Conservation (phyloP, 805 yeast species). For the Candida sphagnicola region DNA sequence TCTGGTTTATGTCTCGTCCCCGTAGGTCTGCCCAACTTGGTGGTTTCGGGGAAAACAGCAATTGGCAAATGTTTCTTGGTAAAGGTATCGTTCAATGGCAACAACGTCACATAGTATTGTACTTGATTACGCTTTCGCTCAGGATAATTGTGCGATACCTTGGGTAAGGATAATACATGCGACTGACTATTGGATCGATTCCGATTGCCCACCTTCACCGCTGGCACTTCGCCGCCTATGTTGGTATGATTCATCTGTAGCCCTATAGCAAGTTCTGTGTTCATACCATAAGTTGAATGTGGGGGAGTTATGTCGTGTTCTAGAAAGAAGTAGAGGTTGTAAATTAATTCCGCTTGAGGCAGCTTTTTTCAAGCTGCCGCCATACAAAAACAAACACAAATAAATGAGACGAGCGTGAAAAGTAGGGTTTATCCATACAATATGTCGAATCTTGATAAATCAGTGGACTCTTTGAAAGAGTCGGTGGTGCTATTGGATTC, state of each 20-base stretch:
- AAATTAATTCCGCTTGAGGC: not conserved
- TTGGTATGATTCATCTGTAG: conserved; percentile 6
- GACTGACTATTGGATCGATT: conserved; percentile 41
- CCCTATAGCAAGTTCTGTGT: conserved; percentile 19
- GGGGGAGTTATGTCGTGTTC: not conserved
- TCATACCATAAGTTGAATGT: conserved; percentile 1
- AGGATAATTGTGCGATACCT: conserved; percentile 8
- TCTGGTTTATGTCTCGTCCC: conserved; percentile 56
- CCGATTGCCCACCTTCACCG: conserved; percentile 12
- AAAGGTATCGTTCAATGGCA: conserved; percentile 79
- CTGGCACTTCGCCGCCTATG: not conserved
- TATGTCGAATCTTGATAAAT: conserved; percentile 15
- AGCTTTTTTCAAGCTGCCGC: not conserved
- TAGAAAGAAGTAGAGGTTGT: not conserved
- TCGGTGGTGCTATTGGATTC: conserved; percentile 30
- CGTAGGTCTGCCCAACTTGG: conserved; percentile 88
- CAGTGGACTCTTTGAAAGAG: conserved; percentile 28
- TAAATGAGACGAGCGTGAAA: no score
- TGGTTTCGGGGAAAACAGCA: conserved; percentile 76
- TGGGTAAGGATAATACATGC: conserved; percentile 29
- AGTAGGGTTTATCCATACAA: not conserved
- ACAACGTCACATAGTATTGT: conserved; percentile 62
- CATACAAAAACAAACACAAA: not conserved
- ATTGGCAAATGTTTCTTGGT: conserved; percentile 73
- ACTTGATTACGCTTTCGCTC: conserved; percentile 20